Percentiles rank a stretch among this genome's conserved stretches.
phyloP scores from a whole-genome alignment of 176 grass and related monocot genomes.

The Oryza glaberrima region DNA sequence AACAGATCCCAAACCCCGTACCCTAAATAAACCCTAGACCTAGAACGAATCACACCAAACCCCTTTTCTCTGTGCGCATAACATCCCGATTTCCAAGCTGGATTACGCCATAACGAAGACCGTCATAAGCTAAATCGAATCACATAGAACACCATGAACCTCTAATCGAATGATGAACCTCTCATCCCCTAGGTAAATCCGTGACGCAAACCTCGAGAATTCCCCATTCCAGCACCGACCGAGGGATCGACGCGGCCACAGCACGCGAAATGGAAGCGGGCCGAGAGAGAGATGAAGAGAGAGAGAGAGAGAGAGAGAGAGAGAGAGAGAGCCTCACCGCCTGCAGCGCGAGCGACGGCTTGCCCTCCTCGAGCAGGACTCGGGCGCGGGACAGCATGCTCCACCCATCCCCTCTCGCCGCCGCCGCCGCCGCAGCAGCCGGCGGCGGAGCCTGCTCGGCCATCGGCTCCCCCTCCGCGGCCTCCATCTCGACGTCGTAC shows the following conservation, averaged over 20 bases:
- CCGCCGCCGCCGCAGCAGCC: not conserved
- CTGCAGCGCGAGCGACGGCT: conserved; percentile 82
- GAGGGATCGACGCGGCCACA: not conserved
- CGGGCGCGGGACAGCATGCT: conserved; percentile 71
- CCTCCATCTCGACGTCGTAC: conserved; percentile 65
- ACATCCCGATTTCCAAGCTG: not conserved
- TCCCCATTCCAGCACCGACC: not conserved
- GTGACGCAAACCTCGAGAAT: not conserved
- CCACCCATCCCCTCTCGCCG: conserved; percentile 52
- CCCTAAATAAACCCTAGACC: conserved; percentile 26
- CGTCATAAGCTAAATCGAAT: conserved; percentile 6
- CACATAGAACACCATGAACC: not conserved
- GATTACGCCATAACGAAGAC: conserved; percentile 7
- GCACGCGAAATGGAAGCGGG: conserved; percentile 28
- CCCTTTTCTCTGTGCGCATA: not conserved
- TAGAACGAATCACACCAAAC: conserved; percentile 42
- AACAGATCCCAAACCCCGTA: conserved; percentile 41
- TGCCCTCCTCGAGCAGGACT: conserved; percentile 68
- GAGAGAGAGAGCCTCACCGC: conserved; percentile 52
- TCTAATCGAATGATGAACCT: conserved; percentile 24
- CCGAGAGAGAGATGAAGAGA: not conserved
- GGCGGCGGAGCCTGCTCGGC: not conserved
- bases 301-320: not conserved
- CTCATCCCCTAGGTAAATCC: not conserved
- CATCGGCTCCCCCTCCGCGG: conserved; percentile 8